These are phyloP conservation scores for Plasmodium relictum DNA, from an alignment of 169 alveolate genomes.

Conservation along the genomic window DNA sequence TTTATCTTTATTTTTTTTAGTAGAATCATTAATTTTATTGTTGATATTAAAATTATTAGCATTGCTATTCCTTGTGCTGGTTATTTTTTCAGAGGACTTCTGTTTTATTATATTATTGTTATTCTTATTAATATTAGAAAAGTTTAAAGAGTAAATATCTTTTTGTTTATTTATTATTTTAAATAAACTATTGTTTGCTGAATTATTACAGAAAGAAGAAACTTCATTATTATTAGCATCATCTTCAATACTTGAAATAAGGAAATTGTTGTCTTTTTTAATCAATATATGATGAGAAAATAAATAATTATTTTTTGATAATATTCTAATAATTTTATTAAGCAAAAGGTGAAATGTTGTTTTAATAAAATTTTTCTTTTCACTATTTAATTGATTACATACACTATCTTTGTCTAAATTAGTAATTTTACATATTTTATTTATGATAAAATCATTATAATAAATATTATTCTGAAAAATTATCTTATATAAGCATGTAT, in stretches of 20 bases:
- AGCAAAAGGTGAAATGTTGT: constrained; percentile 50
- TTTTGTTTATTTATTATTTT: background rate
- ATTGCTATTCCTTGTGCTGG: background rate
- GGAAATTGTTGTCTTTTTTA: background rate
- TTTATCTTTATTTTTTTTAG: too few relatives aligned
- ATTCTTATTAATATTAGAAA: background rate
- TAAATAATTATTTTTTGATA: constrained; percentile 9
- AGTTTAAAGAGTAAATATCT: background rate
- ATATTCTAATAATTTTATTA: constrained; percentile 37
- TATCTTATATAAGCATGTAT: constrained; percentile 34
- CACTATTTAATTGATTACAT: constrained; percentile 8
- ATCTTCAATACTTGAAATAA: background rate
- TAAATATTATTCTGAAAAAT: constrained; percentile 9
- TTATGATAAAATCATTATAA: constrained; percentile 28
- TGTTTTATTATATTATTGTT: background rate
- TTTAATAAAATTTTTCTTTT: constrained; percentile 29
- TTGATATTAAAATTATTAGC: too few relatives aligned
- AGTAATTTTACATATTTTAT: constrained; percentile 30
- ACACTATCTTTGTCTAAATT: background rate
- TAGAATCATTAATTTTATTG: too few relatives aligned
- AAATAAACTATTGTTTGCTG: background rate
- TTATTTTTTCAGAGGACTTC: background rate
- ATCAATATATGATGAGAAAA: constrained; percentile 18
- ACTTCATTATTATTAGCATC: background rate
- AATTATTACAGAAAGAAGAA: background rate